Base-by-base conservation (phyloP, 495 filamentous ascomycete genomes). In the Penicillium crystallinum region DNA sequence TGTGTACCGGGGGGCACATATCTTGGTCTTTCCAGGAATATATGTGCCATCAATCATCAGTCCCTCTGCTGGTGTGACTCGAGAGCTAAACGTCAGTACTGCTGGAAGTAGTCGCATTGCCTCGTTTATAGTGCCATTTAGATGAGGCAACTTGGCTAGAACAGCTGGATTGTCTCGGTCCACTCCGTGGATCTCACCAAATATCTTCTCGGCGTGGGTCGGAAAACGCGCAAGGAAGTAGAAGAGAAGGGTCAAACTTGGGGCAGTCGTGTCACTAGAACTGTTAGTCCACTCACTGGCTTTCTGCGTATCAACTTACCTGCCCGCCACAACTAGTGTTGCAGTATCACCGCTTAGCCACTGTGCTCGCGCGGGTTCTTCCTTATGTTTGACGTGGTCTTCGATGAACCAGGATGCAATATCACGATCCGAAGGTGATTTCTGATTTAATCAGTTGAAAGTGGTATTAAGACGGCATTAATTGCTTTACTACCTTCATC, bases 91-190 rank as follows among this genome's bases (percentile, higher is more conserved):
- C 0, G 55, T 65, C 0, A 66, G 59, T 0, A 75, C 59, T 0
- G 77, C 58, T 3, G 77, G 75, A 35, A 72, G 66, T 9, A 80
- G 56, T 7, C 79, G 66, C 18, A 80, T 63, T 0, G 68, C 59
- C 52, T 82, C 77, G 37, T 77, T 73, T 53, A 81, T 77, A 25
- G 71, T 58, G 12, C 71, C 74, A 46, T 76, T 73, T 4, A 79
- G 50, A 45, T 70, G 52, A 14, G 46, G 23, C 14, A 62, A 22
- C 15, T 4, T 36, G 1, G 35, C 22, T 12, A 61, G 8, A 7
- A 14, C 15, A 31, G 43, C 42, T 10, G 23, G 27, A 12, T 54
- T 34, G 4, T 30, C 23, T 21, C 8, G 22, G 14, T 53, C 40
- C 8, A 62, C 15, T 12, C 37, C 30, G 4, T n/a, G 27, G 1